Base-by-base conservation (phyloP, 1,139 yeast species). In the Diutina neorugosa region DNA sequence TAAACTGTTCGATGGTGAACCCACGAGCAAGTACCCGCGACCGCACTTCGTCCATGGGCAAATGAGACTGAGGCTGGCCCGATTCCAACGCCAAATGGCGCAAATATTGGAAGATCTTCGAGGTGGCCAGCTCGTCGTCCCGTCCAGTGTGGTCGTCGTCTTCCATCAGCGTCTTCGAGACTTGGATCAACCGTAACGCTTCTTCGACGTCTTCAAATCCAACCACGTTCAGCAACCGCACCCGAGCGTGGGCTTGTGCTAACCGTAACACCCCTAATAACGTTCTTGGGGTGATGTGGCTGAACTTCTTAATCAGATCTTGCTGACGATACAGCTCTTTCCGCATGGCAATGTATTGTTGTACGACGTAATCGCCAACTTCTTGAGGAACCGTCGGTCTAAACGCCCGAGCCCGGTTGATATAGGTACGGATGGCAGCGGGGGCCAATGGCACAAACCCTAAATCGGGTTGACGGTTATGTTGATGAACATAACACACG, bases 221-320 rank as follows among this genome's bases (percentile, higher is more conserved):
- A 8, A 94, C 98, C 16, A 66, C 70, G 57, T 84, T 76, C 55
- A 84, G 83, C 65, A 93, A 88, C 62, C 98, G 78, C 57, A 94
- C 75, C 62, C 97, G 80, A 0, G 98, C 98, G 57, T 87, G 76
- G 0, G 98, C 98, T 69, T 93, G 98, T 1, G 98, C 80, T 77
- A 94, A 76, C 71, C 99, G 84, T 61, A 94, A 73, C 53, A 94
- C 84, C 60, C 95, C 98, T 57, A 94, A 75, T 58, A 94, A 76
- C 1, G 98, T 90, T 74, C 99, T 84, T 54, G 98, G 98, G 0
- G 98, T 90, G 25, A 95, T 86, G 68, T 91, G 97, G 51, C 93
- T 82, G 65, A 93, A 86, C 57, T 90, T 88, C 62, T 81, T 81
- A 56, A 80, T 82, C 31, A 93, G 82, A 55, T 84, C 86, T 65